A percentile compares a stretch with the other conserved stretches of the same genome.
These are phyloP conservation scores for Aspergillus diversus DNA, from an alignment of 495 filamentous ascomycete species.

Conservation along the genomic window DNA sequence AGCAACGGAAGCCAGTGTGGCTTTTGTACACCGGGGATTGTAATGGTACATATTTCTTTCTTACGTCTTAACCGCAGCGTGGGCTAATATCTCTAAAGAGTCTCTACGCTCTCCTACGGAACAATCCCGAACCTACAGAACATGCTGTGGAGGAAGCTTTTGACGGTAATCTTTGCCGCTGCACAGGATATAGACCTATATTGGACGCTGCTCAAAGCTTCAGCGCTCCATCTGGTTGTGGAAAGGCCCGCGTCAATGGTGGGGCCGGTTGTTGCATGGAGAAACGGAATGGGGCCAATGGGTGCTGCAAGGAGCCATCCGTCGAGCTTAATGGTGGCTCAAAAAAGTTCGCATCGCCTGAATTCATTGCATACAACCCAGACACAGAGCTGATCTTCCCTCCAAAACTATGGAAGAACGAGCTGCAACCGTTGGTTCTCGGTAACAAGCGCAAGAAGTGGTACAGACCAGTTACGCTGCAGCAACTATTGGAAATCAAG, in stretches of 20 bases:
- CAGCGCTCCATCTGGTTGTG: slow-evolving; percentile 37
- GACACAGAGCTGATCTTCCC: slow-evolving; percentile 97
- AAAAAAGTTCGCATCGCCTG: slow-evolving; percentile 34
- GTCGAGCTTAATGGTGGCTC: slow-evolving; percentile 8
- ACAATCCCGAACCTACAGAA: slow-evolving; percentile 47
- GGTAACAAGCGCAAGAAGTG: slow-evolving; percentile 95
- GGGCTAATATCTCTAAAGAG: slow-evolving; percentile 55
- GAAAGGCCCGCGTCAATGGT: slow-evolving; percentile 49
- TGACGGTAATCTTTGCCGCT: slow-evolving; percentile 94
- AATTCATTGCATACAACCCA: slow-evolving; percentile 90
- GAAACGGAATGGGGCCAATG: slow-evolving; percentile 41
- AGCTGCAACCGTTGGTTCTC: slow-evolving; percentile 80
- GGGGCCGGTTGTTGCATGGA: slow-evolving; percentile 61
- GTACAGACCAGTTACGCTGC: slow-evolving; percentile 85
- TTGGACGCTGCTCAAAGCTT: slow-evolving; percentile 83
- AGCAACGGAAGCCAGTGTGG: slow-evolving; percentile 70
- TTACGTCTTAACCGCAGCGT: not conserved
- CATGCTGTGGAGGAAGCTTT: slow-evolving; percentile 74
- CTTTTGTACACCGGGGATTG: slow-evolving; percentile 97
- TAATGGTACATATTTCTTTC: slow-evolving; percentile 85
- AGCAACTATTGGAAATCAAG: slow-evolving; percentile 92
- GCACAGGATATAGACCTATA: slow-evolving; percentile 93
- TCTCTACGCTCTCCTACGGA: slow-evolving; percentile 71
- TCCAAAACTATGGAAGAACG: slow-evolving; percentile 76
- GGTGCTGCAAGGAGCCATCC: slow-evolving; percentile 43